Percentiles rank a stretch among this genome's conserved stretches.
These are phyloP conservation scores for Ogataea hybrid DNA, from an alignment of 1,139 yeast genomes.

Conservation along the genomic window DNA sequence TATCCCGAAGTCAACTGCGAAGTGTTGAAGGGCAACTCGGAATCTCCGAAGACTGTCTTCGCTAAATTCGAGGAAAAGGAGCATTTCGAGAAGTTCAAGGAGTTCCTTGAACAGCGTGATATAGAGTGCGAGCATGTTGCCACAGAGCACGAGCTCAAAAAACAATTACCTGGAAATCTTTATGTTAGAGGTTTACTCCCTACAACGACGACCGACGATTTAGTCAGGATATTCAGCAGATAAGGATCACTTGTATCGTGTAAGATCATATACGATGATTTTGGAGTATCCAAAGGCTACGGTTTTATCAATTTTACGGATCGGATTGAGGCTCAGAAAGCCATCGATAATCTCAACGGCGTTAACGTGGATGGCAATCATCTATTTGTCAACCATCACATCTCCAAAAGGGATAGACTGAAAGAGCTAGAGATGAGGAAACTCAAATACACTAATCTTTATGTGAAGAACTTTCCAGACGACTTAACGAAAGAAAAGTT, in stretches of 20 bases:
- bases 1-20: slow-evolving; percentile 12
- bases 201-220: slow-evolving; percentile 39
- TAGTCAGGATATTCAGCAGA: slow-evolving; percentile 38
- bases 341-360: slow-evolving; percentile 44
- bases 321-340: slow-evolving; percentile 43
- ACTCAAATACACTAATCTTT: slow-evolving; percentile 40
- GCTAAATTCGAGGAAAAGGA: slow-evolving; percentile 15
- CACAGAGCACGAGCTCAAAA: slow-evolving; percentile 40
- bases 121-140: slow-evolving; percentile 19
- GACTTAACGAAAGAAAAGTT: slow-evolving; percentile 35
- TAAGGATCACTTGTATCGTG: slow-evolving; percentile 45
- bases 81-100: slow-evolving; percentile 15
- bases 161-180: slow-evolving; percentile 62
- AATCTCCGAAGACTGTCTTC: slow-evolving; percentile 10
- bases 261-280: slow-evolving; percentile 42
- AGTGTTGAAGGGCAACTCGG: slow-evolving; percentile 14
- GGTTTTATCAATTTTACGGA: slow-evolving; percentile 46
- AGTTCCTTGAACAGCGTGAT: slow-evolving; percentile 13
- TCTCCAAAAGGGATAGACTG: slow-evolving; percentile 48
- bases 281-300: slow-evolving; percentile 42
- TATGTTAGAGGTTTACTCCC: slow-evolving; percentile 49
- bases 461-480: slow-evolving; percentile 43
- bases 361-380: slow-evolving; percentile 36
- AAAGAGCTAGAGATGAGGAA: slow-evolving; percentile 36
- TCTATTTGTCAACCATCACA: slow-evolving; percentile 48